Base-by-base conservation (phyloP, 23 red algal genomes). In the Cyanidioschyzon merolae region DNA sequence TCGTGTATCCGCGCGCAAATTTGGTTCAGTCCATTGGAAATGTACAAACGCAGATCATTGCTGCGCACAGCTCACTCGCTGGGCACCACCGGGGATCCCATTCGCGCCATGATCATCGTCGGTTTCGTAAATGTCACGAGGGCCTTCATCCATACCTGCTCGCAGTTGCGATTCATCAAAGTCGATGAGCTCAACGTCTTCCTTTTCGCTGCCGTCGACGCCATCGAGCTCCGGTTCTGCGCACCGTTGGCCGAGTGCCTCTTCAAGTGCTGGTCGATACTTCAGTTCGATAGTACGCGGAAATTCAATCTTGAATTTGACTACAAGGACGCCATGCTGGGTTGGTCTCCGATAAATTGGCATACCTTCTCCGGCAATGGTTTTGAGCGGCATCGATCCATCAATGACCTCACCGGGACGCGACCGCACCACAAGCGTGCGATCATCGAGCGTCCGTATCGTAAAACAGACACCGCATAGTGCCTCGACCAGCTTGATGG, bases 291-390 rank as follows among this genome's bases (percentile, higher is more conserved):
- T 74, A 36, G 45, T 34, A 0, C 41, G 54, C 39, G 94, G 94
- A 79, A 91, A 98, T 27, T 82, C 71, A 39, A 98, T 83, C 16
- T 83, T 74, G 58, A 98, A 98, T 67, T 90, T 89, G 41, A 98
- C 79, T 59, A 98, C 88, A 76, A 98, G 79, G 57, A 77, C 89
- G 31, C 94, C 94, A 40, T 88, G 67, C 39, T 98, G 87, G 32
- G 58, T 85, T 2, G 84, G 74, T 34, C 83, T 84, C 81, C 85
- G 89, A 82, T 83, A 98, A 1, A 68, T 89, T 0, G 94, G 94
- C 94, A 98, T 98, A 59, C 94, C 94, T 76, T 98, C 94, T 37
- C 89, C 74, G 31, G 88, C 87, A 17, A 98, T 82, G 26, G 85
- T 89, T 82, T 98, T 98, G 0, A 98, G 1, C 32, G 80, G 27